phyloP scores from a whole-genome alignment of 2,329 filamentous ascomycete genomes.

The Diaporthe vexans region DNA sequence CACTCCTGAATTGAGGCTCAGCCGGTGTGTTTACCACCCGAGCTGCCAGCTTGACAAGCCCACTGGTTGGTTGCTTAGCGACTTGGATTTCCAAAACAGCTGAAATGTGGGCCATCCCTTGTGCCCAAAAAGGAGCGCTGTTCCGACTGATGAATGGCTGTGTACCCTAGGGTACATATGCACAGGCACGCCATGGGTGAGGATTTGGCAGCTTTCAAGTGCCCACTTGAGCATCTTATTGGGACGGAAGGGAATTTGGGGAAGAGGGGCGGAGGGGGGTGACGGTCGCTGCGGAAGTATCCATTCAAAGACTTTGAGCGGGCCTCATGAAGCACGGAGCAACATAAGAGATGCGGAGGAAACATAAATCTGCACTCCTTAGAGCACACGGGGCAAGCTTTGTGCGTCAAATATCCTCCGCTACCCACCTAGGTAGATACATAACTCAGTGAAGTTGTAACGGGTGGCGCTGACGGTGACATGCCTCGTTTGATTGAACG shows the following conservation, averaged over 20 bases:
- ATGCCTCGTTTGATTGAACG: background rate
- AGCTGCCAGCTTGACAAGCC: conserved; percentile 2
- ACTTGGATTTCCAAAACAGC: background rate
- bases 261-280: background rate
- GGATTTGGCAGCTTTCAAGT: conserved; percentile 12
- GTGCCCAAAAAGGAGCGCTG: background rate
- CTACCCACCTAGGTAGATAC: background rate
- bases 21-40: background rate
- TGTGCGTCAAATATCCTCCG: background rate
- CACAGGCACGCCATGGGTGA: background rate
- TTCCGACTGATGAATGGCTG: background rate
- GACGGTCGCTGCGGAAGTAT: background rate
- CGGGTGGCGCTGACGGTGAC: background rate
- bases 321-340: background rate
- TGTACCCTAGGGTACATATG: background rate
- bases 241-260: background rate
- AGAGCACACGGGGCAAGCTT: background rate
- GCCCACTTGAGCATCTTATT: conserved; percentile 21
- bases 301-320: background rate
- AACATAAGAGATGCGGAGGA: background rate
- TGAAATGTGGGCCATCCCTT: conserved; percentile 7
- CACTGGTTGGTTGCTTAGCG: conserved; percentile 16
- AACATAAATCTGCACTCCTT: background rate
- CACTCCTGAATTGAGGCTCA: conserved; percentile 19
- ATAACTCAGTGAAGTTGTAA: background rate